Percentiles rank a stretch among this genome's conserved stretches.
Conservation (phyloP, 768 basidiomycete genomes). For the Naganishia vaughanmartiniae region DNA sequence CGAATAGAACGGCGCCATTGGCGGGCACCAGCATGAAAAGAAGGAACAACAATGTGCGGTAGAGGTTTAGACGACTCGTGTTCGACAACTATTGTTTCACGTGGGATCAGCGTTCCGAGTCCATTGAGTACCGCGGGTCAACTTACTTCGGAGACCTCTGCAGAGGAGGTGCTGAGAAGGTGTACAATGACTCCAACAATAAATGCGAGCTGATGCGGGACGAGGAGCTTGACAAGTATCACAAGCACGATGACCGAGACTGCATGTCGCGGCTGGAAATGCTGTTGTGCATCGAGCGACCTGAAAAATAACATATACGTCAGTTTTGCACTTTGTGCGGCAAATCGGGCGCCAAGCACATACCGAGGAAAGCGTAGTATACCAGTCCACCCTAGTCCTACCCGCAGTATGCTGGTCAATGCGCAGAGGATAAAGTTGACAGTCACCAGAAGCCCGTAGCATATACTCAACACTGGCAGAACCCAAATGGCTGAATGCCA, state of each 20-base stretch:
- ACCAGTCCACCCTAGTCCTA: slow-evolving; percentile 12
- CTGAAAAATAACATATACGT: background rate
- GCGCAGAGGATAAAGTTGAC: slow-evolving; percentile 10
- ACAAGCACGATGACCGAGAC: slow-evolving; percentile 65
- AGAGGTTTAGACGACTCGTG: background rate
- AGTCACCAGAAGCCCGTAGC: background rate
- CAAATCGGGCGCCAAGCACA: background rate
- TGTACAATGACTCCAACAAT: slow-evolving; percentile 80
- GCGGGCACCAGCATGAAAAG: slow-evolving; percentile 19
- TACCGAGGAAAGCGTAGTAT: slow-evolving; percentile 10
- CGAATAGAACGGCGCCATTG: slow-evolving; percentile 19
- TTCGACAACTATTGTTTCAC: background rate
- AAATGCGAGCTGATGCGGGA: slow-evolving; percentile 93
- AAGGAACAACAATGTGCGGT: slow-evolving; percentile 11
- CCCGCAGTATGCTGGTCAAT: slow-evolving; percentile 39
- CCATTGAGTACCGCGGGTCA: background rate
- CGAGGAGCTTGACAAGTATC: slow-evolving; percentile 65
- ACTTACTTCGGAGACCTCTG: background rate
- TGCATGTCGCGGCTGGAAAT: slow-evolving; percentile 52
- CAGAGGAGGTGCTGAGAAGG: slow-evolving; percentile 27
- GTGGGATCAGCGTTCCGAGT: background rate
- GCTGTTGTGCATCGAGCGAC: slow-evolving; percentile 12
- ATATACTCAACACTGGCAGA: slow-evolving; percentile 1
- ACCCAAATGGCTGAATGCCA: slow-evolving; percentile 11
- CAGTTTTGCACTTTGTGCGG: background rate